These are phyloP conservation scores for Paramecium bursaria DNA, from an alignment of 73 alveolate genomes.

Conservation along the genomic window DNA sequence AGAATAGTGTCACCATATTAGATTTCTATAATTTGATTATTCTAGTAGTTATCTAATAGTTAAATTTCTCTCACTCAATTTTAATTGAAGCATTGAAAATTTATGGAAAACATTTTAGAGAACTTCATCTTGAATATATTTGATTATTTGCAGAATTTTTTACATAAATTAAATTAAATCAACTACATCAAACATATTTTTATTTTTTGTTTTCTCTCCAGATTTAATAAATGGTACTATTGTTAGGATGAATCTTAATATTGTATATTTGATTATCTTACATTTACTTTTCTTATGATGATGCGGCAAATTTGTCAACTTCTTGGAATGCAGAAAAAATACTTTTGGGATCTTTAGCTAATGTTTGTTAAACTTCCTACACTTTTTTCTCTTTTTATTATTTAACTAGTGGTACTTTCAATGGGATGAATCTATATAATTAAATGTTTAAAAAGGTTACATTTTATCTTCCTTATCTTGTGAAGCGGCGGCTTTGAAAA, in stretches of 20 bases:
- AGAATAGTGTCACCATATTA: too few relatives aligned
- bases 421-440: conserved; percentile 32
- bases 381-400: background rate
- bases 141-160: too few relatives aligned
- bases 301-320: conserved; percentile 84
- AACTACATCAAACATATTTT: conserved; percentile 44
- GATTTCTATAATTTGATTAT: too few relatives aligned
- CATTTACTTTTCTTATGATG: conserved; percentile 69
- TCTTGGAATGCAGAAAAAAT: conserved; percentile 89
- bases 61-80: too few relatives aligned
- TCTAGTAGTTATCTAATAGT: too few relatives aligned
- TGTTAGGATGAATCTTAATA: conserved; percentile 18
- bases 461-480: conserved; percentile 72
- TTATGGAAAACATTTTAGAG: too few relatives aligned
- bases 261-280: background rate
- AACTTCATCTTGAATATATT: too few relatives aligned
- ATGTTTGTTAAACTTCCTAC: conserved; percentile 72
- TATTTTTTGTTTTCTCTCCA: background rate
- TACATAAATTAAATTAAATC: too few relatives aligned
- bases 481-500: conserved; percentile 84
- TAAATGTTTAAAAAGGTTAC: background rate
- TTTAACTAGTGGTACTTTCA: conserved; percentile 44
- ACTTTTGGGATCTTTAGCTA: conserved; percentile 89
- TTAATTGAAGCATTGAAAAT: too few relatives aligned
- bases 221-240: conserved; percentile 24